These are phyloP conservation scores for Backusella circina DNA, from an alignment of 192 early-diverging fungal genomes.

Conservation along the genomic window DNA sequence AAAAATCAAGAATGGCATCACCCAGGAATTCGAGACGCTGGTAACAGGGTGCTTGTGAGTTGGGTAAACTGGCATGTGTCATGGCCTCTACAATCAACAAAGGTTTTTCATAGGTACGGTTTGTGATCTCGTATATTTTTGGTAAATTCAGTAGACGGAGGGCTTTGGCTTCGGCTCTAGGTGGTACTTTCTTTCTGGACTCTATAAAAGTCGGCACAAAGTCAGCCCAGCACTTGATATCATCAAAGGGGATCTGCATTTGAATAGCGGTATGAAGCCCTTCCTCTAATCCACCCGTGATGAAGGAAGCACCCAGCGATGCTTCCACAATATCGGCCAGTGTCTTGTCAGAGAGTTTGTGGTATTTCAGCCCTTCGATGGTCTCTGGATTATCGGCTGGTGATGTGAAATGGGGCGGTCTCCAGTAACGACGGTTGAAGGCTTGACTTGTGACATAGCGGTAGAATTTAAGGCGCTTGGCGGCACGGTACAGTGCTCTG, in stretches of 20 bases:
- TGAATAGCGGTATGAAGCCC: conserved; percentile 54
- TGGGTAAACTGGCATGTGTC: conserved; percentile 75
- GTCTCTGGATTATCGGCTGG: conserved; percentile 17
- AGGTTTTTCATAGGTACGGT: conserved; percentile 70
- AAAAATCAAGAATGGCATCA: conserved; percentile 77
- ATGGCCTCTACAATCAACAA: conserved; percentile 72
- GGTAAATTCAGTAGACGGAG: conserved; percentile 19
- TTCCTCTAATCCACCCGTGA: conserved; percentile 50
- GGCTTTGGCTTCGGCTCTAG: conserved; percentile 19
- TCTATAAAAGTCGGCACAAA: conserved; percentile 33
- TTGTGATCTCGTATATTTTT: conserved; percentile 37
- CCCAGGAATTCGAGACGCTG: conserved; percentile 92
- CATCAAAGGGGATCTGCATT: conserved; percentile 53
- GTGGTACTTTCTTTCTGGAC: conserved; percentile 17
- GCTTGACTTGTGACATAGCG: conserved; percentile 58
- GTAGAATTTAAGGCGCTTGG: conserved; percentile 50
- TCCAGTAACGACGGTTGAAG: conserved; percentile 58
- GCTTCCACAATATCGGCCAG: conserved; percentile 87
- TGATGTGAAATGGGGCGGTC: conserved; percentile 40
- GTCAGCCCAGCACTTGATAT: conserved; percentile 47
- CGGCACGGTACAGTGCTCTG: conserved; percentile 55
- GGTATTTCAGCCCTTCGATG: conserved; percentile 21
- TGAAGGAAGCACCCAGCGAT: conserved; percentile 69
- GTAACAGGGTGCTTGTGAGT: conserved; percentile 63
- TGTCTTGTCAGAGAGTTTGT: conserved; percentile 75